Conservation (phyloP, 2,329 filamentous ascomycete species). For the Geosmithia morbida region DNA sequence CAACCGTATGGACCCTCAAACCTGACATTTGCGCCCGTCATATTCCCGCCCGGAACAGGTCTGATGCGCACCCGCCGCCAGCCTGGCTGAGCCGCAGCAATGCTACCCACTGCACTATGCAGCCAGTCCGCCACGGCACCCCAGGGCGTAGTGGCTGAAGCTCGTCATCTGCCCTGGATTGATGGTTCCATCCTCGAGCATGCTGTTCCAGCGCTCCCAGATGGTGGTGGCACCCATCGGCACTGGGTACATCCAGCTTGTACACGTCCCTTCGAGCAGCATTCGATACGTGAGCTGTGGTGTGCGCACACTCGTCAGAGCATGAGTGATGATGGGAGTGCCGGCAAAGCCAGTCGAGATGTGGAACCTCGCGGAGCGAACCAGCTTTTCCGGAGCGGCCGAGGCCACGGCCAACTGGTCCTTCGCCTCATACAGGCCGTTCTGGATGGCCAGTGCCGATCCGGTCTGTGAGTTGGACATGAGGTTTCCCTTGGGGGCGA, state of each 20-base stretch:
- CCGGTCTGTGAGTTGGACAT: slow-evolving; percentile 24
- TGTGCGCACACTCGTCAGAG: slow-evolving; percentile 13
- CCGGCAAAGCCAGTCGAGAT: slow-evolving; percentile 29
- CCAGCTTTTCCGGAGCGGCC: slow-evolving; percentile 13
- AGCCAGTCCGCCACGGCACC: slow-evolving; percentile 32
- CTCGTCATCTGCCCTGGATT: slow-evolving; percentile 33
- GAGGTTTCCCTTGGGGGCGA: slow-evolving; percentile 12
- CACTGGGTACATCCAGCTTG: slow-evolving; percentile 33
- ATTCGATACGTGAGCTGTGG: slow-evolving; percentile 27
- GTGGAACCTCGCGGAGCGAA: slow-evolving; percentile 15
- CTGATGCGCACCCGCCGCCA: slow-evolving; percentile 22
- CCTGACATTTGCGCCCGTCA: slow-evolving; percentile 14
- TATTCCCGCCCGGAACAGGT: slow-evolving; percentile 19
- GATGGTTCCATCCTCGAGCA: slow-evolving; percentile 25
- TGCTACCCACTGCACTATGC: slow-evolving; percentile 24
- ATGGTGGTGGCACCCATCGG: slow-evolving; percentile 29
- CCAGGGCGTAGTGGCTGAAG: slow-evolving; percentile 35
- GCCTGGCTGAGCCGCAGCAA: slow-evolving; percentile 21
- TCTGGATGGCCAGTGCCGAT: slow-evolving; percentile 19
- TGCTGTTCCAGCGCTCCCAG: slow-evolving; percentile 36
- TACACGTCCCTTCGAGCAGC: slow-evolving; percentile 27
- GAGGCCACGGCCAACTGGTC: slow-evolving; percentile 10
- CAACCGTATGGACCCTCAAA: slow-evolving; percentile 18
- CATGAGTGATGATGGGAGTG: slow-evolving; percentile 20
- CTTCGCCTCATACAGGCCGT: slow-evolving; percentile 14